Evolutionary conservation across 495 filamentous ascomycete genomes (phyloP).

Genomic region (Penicillium longicatenatum): DNA sequence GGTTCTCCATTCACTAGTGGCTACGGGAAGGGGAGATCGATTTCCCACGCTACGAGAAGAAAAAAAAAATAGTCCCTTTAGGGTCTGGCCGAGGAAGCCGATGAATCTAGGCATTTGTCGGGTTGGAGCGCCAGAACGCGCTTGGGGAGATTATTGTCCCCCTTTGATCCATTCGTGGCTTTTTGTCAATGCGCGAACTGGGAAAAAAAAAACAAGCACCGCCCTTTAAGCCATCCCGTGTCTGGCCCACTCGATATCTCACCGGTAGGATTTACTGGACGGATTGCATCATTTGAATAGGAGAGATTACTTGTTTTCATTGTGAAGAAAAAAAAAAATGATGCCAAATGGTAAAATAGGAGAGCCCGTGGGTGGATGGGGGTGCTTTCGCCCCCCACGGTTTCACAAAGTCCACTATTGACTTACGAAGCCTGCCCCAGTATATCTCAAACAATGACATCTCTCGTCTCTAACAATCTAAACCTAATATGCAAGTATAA

Average conservation of each 20-base stretch:
- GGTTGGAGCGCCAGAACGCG: conserved; percentile 7
- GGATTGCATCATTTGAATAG: conserved; percentile 12
- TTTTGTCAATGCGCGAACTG: conserved; percentile 12
- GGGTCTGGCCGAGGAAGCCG: conserved; percentile 7
- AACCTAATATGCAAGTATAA: conserved; percentile 8
- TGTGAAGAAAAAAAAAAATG: neutral
- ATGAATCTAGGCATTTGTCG: conserved; percentile 6
- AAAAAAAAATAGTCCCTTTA: neutral
- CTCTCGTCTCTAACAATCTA: neutral
- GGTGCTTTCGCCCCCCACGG: neutral
- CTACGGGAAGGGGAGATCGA: conserved; percentile 3
- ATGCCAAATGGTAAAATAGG: neutral
- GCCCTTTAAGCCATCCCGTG: conserved; percentile 27
- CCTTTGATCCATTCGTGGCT: neutral
- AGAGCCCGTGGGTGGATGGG: neutral
- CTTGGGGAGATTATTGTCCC: conserved; percentile 1
- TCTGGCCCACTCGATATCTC: conserved; percentile 25
- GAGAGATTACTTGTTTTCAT: neutral
- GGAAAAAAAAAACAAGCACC: conserved; percentile 21
- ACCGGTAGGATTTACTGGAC: conserved; percentile 18
- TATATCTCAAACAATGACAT: conserved; percentile 12
- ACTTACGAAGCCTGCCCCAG: neutral
- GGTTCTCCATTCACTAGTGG: conserved; percentile 3
- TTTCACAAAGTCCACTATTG: neutral
- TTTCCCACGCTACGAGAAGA: neutral